Base-by-base conservation (phyloP, 352 stramenopile genomes). In the Pilasporangium apinafurcum region DNA sequence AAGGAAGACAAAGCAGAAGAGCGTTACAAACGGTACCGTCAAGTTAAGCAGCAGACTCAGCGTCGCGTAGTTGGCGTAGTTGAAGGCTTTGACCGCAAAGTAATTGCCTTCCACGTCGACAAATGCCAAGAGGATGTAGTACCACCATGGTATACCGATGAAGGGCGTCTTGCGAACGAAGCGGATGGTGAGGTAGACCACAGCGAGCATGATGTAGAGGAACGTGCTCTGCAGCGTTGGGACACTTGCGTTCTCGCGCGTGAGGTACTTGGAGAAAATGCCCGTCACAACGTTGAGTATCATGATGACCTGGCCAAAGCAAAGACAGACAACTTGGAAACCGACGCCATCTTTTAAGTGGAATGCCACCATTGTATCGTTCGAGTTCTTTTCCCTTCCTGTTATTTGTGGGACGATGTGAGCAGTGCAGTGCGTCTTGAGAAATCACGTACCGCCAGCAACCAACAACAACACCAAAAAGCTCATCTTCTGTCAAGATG, bases 71-170 rank as follows among this genome's bases (percentile, higher is more conserved):
- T 84, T 84, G 53, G 68, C 65, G 59, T 78, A 80, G 49, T 79
- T 79, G 65, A 77, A 83, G 12, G 70, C 70, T 52, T 83, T 81
- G 53, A 86, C 67, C 17, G 62, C 59, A 37, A 79, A 86, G 62
- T 79, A 84, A 66, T 86, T 83, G 56, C 53, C 74, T 49, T 86
- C 68, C 29, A 83, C 74, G 51, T 86, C 69, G 7, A 80, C 69
- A 10, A 69, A 40, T 12, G 52, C 74, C 32, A 83, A 49, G 31
- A 86, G 45, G 32, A 68, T 47, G 68, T 83, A 86, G 59, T 76
- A 82, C 70, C 70, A 83, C 50, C 68, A 71, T 4, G 56, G 51
- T 2, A 83, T 40, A 22, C 60, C 54, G 8, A 65, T 68, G 18
- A 55, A 44, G 39, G 62, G 64, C 30, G 46, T 52, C 36, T 74